Evolutionary conservation across 331 rosid genomes (phyloP), one percentile per base, ranked within the genome.

Genomic region (Quercus phellos): DNA sequence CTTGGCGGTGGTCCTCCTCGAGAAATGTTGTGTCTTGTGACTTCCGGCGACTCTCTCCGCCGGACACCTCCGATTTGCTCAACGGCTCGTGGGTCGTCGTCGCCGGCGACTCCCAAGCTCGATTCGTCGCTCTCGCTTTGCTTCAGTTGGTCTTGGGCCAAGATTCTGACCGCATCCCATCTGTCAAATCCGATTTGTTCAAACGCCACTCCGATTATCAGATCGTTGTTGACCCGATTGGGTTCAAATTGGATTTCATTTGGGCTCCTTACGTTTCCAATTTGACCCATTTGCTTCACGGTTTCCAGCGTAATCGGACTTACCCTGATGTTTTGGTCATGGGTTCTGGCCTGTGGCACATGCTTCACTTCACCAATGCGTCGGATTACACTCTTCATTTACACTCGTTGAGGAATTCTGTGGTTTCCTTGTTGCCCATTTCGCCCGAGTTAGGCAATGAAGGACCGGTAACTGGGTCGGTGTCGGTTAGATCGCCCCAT

Each of bases 271-370:
- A 85, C 72, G 76, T 88, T 3, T 17, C 79, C 30, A 93, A 91
- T 90, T 70, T 93, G 73, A 91, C 97, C n/a, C 67, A 75, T 71
- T 80, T 93, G 76, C 85, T 90, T 4, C 5, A 29, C 61, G 86
- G 67, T 29, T 87, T 89, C 24, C 87, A 86, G 82, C 81, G 85
- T 50, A 88, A 83, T 53, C 92, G 81, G 14, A 81, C 75, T 74
- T 90, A 84, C 77, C 98, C 98, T 1, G 98, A 94, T 81, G 87
- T 94, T 60, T 75, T 92, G 72, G 84, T 91, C 50, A 85, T 94
- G 94, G 96, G 92, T 68, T 86, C 90, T 11, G 98, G 96, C n/a
- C 81, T 94, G 24, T 94, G 98, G 98, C 94, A 94, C 81, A 92
- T 94, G 98, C 87, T 94, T 22, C 96, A 87, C 29, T 27, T 80